Evolutionary conservation across 495 filamentous ascomycete species (phyloP).

Genomic region (Neurospora sp.): DNA sequence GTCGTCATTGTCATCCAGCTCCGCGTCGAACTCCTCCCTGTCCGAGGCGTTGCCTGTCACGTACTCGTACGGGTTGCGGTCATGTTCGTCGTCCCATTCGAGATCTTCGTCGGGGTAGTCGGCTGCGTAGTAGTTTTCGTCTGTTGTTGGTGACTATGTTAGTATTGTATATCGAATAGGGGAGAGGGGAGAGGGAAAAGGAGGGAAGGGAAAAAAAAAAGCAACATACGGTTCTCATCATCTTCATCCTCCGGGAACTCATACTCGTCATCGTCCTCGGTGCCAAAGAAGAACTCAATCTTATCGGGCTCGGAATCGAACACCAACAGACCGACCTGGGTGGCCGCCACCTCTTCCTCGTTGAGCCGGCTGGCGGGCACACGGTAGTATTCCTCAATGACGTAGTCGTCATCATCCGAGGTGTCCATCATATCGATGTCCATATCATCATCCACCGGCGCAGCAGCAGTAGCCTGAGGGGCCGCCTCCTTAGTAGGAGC

Average conservation of each 20-base stretch:
- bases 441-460: conserved; percentile 16
- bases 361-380: conserved; percentile 36
- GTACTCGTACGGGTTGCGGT: conserved; percentile 34
- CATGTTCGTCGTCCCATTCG: conserved; percentile 42
- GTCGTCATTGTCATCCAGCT: conserved; percentile 15
- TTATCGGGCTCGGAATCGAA: conserved; percentile 41
- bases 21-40: conserved; percentile 29
- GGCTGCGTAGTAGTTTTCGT: conserved; percentile 43
- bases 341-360: conserved; percentile 22
- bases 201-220: not conserved
- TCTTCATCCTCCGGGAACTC: conserved; percentile 43
- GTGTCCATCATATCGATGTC: conserved; percentile 21
- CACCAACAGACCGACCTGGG: conserved; percentile 38
- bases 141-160: not conserved
- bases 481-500: not conserved
- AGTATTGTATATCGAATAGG: not conserved
- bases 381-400: conserved; percentile 44
- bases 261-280: conserved; percentile 32
- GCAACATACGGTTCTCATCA: conserved; percentile 34
- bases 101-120: conserved; percentile 50
- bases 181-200: not conserved
- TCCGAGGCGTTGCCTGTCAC: conserved; percentile 35
- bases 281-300: conserved; percentile 39
- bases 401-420: conserved; percentile 39
- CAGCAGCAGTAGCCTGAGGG: conserved; percentile 12